Conservation (phyloP, 164 flowering plant genomes). For the Cinnamomum chago region DNA sequence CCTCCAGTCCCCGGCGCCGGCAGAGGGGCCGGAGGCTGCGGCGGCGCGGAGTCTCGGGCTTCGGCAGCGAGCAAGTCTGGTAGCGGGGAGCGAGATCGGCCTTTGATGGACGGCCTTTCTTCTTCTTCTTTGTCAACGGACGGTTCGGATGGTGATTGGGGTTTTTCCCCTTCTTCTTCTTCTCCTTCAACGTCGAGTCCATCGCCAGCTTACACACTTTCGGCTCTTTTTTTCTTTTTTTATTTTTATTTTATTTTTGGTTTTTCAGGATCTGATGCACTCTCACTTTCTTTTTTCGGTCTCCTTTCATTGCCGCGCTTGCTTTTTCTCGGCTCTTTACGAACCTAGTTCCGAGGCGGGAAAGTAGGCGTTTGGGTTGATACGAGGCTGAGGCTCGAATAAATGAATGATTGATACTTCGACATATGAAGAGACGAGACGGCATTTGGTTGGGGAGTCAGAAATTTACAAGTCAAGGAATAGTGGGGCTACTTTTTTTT, state of each 20-base stretch:
- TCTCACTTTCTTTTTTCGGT: slow-evolving; percentile 1
- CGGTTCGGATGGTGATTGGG: neutral
- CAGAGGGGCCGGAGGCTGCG: slow-evolving; percentile 8
- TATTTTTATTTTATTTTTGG: neutral
- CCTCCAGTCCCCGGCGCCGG: slow-evolving; percentile 29
- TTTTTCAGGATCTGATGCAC: neutral
- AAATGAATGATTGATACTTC: neutral
- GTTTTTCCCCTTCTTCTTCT: slow-evolving; percentile 8
- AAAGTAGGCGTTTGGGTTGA: neutral
- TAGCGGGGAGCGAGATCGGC: slow-evolving; percentile 41
- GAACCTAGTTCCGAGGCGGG: slow-evolving; percentile 13
- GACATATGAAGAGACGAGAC: too few species aligned
- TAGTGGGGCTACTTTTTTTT: too few species aligned
- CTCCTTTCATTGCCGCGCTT: neutral
- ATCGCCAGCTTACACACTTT: slow-evolving; percentile 66
- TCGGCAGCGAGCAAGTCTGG: slow-evolving; percentile 25
- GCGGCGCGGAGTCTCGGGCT: slow-evolving; percentile 25
- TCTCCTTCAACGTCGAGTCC: slow-evolving; percentile 9
- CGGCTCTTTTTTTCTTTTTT: neutral
- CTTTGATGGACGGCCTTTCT: slow-evolving; percentile 70
- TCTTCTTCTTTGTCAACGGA: slow-evolving; percentile 46
- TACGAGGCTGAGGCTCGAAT: slow-evolving; percentile 11
- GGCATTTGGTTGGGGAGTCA: too few species aligned
- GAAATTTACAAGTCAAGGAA: too few species aligned
- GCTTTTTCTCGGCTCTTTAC: slow-evolving; percentile 1